Percentiles rank a stretch among this genome's conserved stretches.
These are phyloP conservation scores for Russula virescens DNA, from an alignment of 768 basidiomycete species.

Conservation along the genomic window DNA sequence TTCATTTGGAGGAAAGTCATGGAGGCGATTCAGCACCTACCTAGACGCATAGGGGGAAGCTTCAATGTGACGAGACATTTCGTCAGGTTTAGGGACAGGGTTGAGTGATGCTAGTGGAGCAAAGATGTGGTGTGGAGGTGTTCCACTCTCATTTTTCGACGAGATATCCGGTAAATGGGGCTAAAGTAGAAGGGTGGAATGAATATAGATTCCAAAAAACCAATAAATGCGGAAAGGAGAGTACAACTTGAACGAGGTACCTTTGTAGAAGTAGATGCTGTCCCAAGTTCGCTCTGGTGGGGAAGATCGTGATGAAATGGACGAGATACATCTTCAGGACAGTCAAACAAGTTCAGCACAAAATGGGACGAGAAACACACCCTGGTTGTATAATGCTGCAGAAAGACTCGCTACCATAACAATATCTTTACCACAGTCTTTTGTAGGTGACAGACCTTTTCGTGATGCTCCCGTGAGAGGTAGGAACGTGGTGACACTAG, in stretches of 20 bases:
- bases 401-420: too few relatives aligned
- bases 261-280: slow-evolving; percentile 4
- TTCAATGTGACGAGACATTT: slow-evolving; percentile 52
- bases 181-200: background rate
- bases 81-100: slow-evolving; percentile 19
- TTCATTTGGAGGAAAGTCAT: slow-evolving; percentile 24
- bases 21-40: slow-evolving; percentile 27
- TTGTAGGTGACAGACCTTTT: too few relatives aligned
- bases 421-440: too few relatives aligned
- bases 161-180: background rate
- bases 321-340: slow-evolving; percentile 12
- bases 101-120: slow-evolving; percentile 22
- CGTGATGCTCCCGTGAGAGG: too few relatives aligned
- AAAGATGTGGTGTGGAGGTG: slow-evolving; percentile 1
- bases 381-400: too few relatives aligned
- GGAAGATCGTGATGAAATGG: slow-evolving; percentile 18
- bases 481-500: too few relatives aligned
- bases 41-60: slow-evolving; percentile 26
- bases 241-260: slow-evolving; percentile 8
- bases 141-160: background rate
- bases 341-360: too few relatives aligned
- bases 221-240: background rate
- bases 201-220: background rate
- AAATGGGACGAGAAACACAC: too few relatives aligned
- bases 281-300: background rate